phyloP scores from a whole-genome alignment of 1,284 basidiomycete genomes.

The Cystobasidium slooffiae region DNA sequence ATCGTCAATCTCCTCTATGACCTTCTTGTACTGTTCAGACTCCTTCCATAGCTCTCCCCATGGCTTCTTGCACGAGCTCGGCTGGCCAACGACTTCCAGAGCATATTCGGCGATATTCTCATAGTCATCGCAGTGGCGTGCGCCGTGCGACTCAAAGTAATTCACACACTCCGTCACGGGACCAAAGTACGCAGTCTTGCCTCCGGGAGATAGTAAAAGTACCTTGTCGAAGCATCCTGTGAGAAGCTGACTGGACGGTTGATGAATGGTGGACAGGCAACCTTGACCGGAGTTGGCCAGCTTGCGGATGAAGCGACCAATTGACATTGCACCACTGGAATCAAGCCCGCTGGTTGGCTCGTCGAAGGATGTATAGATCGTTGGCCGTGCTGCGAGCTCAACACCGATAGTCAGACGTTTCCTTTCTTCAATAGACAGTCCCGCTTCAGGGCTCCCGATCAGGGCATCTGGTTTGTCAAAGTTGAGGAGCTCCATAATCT shows the following conservation, averaged over 20 bases:
- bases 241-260: slow-evolving; percentile 65
- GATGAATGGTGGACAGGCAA: slow-evolving; percentile 64
- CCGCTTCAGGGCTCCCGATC: slow-evolving; percentile 70
- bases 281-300: slow-evolving; percentile 84
- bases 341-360: slow-evolving; percentile 38
- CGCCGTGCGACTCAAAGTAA: slow-evolving; percentile 74
- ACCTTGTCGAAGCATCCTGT: slow-evolving; percentile 69
- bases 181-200: slow-evolving; percentile 75
- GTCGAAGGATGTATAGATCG: slow-evolving; percentile 60
- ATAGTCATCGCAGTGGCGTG: slow-evolving; percentile 60
- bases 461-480: slow-evolving; percentile 71
- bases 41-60: slow-evolving; percentile 43
- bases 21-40: slow-evolving; percentile 3
- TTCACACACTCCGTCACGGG: slow-evolving; percentile 67
- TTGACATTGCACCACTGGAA: slow-evolving; percentile 79
- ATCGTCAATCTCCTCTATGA: slow-evolving; percentile 12
- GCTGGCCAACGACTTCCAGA: slow-evolving; percentile 24
- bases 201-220: slow-evolving; percentile 61
- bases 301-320: slow-evolving; percentile 75
- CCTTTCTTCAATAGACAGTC: slow-evolving; percentile 68
- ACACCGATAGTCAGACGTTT: slow-evolving; percentile 83
- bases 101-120: slow-evolving; percentile 59
- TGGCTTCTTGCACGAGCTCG: slow-evolving; percentile 4
- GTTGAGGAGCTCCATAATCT: slow-evolving; percentile 78
- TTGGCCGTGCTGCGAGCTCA: slow-evolving; percentile 75